Evolutionary conservation across 768 basidiomycete genomes (phyloP).

Genomic region (Boletus sp.): DNA sequence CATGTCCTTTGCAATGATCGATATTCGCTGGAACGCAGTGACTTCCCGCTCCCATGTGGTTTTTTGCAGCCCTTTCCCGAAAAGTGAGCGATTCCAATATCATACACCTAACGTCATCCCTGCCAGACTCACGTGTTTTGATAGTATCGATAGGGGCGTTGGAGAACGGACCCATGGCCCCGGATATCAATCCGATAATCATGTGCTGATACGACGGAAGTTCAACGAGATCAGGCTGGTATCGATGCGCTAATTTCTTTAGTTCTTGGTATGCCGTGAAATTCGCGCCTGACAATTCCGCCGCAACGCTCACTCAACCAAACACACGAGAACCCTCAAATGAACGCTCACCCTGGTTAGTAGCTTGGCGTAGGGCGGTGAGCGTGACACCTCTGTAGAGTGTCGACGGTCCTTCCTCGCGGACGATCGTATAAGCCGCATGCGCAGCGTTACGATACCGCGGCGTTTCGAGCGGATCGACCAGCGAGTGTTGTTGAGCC

Average conservation of each 20-base stretch:
- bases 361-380: conserved; percentile 94
- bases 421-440: conserved; percentile 90
- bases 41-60: conserved; percentile 70
- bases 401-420: conserved; percentile 84
- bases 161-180: conserved; percentile 97
- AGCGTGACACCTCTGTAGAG: conserved; percentile 92
- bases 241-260: conserved; percentile 74
- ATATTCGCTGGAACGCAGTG: conserved; percentile 76
- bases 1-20: conserved; percentile 85
- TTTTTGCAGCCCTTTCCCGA: conserved; percentile 73
- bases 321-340: conserved; percentile 4
- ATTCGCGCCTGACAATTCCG: conserved; percentile 69
- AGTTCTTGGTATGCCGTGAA: conserved; percentile 98
- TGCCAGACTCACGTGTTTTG: conserved; percentile 74
- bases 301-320: neutral
- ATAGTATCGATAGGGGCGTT: conserved; percentile 96
- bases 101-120: neutral
- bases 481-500: conserved; percentile 95
- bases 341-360: conserved; percentile 77
- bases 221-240: conserved; percentile 76
- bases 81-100: neutral
- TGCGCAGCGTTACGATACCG: conserved; percentile 96
- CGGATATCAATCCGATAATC: conserved; percentile 91
- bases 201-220: conserved; percentile 96
- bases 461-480: conserved; percentile 91